Evolutionary conservation across 495 filamentous ascomycete genomes (phyloP).

Genomic region (Penicillium angulare): DNA sequence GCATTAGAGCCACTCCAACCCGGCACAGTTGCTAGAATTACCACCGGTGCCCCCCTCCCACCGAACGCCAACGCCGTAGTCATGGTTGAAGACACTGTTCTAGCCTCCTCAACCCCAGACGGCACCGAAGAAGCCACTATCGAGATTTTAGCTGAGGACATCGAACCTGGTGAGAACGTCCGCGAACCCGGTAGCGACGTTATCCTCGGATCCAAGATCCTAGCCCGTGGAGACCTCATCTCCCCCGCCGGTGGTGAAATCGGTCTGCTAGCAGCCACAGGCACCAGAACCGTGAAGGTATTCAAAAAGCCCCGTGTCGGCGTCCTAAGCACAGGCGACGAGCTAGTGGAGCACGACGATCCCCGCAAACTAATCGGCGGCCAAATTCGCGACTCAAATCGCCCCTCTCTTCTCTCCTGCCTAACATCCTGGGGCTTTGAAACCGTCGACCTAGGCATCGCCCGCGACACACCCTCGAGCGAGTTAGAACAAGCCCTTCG

Average conservation of each 20-base stretch:
- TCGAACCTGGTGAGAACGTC: constrained; percentile 80
- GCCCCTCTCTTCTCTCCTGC: constrained; percentile 79
- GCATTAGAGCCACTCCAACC: constrained; percentile 56
- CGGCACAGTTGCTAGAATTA: constrained; percentile 84
- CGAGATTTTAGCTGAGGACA: constrained; percentile 75
- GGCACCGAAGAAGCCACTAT: constrained; percentile 82
- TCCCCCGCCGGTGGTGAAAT: constrained; percentile 87
- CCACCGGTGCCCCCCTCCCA: constrained; percentile 90
- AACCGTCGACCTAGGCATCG: constrained; percentile 84
- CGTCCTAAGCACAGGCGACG: constrained; percentile 91
- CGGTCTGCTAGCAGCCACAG: constrained; percentile 83
- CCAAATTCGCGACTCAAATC: constrained; percentile 90
- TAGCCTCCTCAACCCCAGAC: constrained; percentile 71
- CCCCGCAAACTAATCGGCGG: constrained; percentile 64
- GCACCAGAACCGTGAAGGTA: constrained; percentile 66
- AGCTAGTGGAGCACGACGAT: constrained; percentile 77
- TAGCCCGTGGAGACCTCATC: constrained; percentile 73
- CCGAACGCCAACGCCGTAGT: constrained; percentile 86
- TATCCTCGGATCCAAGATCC: constrained; percentile 60
- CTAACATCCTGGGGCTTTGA: constrained; percentile 74
- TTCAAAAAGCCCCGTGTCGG: constrained; percentile 79
- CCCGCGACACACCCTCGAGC: constrained; percentile 67
- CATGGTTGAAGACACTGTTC: constrained; percentile 93
- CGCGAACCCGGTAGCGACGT: constrained; percentile 91
- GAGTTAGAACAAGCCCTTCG: constrained; percentile 75